Evolutionary conservation across 192 early-diverging fungal genomes (phyloP), one percentile per base, ranked within the genome.

Genomic region (Blastocladiella britannica): DNA sequence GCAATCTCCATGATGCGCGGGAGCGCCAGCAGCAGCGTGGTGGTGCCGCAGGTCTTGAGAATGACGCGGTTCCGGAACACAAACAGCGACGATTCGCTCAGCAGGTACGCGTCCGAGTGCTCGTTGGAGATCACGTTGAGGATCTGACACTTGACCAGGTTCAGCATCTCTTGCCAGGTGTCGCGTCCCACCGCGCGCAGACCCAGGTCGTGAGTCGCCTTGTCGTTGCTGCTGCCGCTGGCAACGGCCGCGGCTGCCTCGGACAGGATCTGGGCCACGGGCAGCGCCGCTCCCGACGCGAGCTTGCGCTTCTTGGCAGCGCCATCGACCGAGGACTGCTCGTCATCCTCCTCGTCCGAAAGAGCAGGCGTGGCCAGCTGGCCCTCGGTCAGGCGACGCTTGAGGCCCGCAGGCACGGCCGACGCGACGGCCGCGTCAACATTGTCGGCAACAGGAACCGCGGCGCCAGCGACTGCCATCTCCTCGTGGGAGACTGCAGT

Each of bases 81-180:
- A 70, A 97, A 97, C 80, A 97, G 86, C 52, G 90, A 92, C 18
- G 89, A 92, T 74, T 97, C 93, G 70, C 88, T 92, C 57, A 97
- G 75, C 52, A 98, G 73, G 69, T 89, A 98, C 8, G 91, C 88
- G 66, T 93, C 89, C 28, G 82, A 69, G 66, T 84, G 72, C 29
- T 82, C 82, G 68, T 89, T 93, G 58, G 74, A 62, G 54, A 93
- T 76, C n/a, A 81, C 76, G 67, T 78, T 87, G 52, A 98, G 72
- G 24, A 98, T 85, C 60, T 86, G 79, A 76, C 91, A 93, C 61
- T 91, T 82, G 20, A 98, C 94, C 60, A 92, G 79, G 27, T 80
- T 75, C 27, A 98, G 75, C 89, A 98, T 91, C 27, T 85, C 78
- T 63, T 89, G 85, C 94, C 92, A 95, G 4, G 83, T 77, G 2